These are phyloP conservation scores for Solanum hybrid DNA, from an alignment of 305 asterid species.

Conservation along the genomic window DNA sequence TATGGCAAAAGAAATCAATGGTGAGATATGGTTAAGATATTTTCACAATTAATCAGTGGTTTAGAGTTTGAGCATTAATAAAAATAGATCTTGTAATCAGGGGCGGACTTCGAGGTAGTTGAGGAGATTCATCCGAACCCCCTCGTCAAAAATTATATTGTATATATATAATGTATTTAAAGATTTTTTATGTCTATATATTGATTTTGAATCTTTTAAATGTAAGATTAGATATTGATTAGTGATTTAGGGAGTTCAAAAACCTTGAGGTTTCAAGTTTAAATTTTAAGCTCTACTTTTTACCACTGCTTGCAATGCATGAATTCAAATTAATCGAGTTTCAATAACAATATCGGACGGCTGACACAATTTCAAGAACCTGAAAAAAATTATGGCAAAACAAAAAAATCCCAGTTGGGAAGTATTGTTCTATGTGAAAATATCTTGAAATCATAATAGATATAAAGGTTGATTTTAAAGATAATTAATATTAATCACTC, in stretches of 20 bases:
- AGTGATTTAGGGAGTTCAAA: no score
- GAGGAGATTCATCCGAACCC: no score
- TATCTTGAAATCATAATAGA: not conserved
- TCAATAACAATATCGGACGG: not conserved
- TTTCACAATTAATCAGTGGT: not conserved
- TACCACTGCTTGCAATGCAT: not conserved
- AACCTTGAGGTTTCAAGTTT: not conserved
- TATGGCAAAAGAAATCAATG: not conserved
- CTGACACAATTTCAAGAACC: no score
- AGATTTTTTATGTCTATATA: no score
- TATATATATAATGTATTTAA: no score
- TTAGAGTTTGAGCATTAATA: not conserved
- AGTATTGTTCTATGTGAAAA: not conserved
- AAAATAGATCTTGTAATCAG: no score
- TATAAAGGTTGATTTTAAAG: not conserved
- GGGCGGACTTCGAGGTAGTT: fast-evolving
- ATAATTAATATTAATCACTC: not conserved
- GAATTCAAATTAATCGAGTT: not conserved
- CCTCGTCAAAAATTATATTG: not conserved
- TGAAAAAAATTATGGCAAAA: not conserved
- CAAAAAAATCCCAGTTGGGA: not conserved
- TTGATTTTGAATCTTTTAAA: no score
- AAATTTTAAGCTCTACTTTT: not conserved
- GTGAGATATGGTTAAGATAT: not conserved
- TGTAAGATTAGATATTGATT: not conserved